phyloP scores from a whole-genome alignment of 805 yeast species.

The Candida nonsorbophila region DNA sequence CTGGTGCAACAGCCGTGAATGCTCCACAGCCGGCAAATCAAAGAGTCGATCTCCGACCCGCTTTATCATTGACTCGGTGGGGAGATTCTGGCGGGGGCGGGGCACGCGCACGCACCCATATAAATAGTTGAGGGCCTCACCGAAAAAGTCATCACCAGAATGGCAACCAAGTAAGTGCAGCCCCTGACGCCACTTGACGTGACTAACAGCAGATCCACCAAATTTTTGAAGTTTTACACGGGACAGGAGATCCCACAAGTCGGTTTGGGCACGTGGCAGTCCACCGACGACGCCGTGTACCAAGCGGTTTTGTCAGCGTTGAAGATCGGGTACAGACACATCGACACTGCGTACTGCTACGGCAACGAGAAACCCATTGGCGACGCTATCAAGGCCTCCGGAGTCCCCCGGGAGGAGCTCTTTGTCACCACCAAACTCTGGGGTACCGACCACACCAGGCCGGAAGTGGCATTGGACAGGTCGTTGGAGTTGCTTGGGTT shows the following conservation, averaged over 20 bases:
- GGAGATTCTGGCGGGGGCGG: no score
- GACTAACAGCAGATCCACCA: no score
- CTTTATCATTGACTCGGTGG: no score
- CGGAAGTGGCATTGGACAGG: conserved; percentile 48
- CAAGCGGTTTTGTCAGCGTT: conserved; percentile 55
- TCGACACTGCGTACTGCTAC: conserved; percentile 72
- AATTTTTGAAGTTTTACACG: no score
- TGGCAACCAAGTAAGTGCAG: no score
- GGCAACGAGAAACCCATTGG: conserved; percentile 65
- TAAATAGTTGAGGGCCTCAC: no score
- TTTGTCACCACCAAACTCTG: conserved; percentile 71
- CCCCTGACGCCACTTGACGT: no score
- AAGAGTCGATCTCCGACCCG: no score
- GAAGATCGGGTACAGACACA: conserved; percentile 64
- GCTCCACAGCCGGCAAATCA: no score
- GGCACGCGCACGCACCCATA: no score
- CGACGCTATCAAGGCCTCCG: conserved; percentile 46
- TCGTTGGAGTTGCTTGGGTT: conserved; percentile 60
- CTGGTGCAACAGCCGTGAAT: no score
- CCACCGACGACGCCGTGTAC: conserved; percentile 48
- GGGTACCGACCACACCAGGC: conserved; percentile 48
- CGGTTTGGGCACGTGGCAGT: conserved; percentile 71
- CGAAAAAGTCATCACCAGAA: no score
- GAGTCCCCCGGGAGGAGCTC: conserved; percentile 57
- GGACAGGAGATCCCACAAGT: conserved; percentile 71